Base-by-base conservation (phyloP, 2,329 filamentous ascomycete species). In the Xylariomycetidae sp. region DNA sequence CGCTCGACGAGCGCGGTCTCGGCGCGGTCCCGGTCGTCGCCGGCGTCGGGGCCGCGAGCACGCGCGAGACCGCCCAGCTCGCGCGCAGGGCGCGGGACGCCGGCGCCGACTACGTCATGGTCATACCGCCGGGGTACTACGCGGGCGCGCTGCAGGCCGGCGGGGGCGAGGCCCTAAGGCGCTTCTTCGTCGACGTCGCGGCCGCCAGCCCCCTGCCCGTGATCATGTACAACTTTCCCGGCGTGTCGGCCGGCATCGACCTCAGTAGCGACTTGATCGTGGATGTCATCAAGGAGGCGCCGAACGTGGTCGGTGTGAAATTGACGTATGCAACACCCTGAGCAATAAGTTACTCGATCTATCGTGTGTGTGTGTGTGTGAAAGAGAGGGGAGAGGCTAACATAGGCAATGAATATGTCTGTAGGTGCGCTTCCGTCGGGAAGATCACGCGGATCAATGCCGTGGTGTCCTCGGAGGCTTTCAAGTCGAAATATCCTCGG, bases 41-140 rank as follows among this genome's bases (percentile, higher is more conserved):
- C 11, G 38, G 38, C 10, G 31, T 27, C 12, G 38, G 34, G 19
- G 35, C 32, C 3, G 34, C 17, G 3, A 37, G 34, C 16, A 37
- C 38, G 3, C 29, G 38, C 6, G 38, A 41, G 31, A 41, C 38
- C 8, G 33, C 38, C 12, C 29, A 75, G 30, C 66, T 84, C 11
- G 82, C 77, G 56, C 62, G 66, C 25, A 79, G 85, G 43, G 80
- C 82, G 4, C 69, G 70, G n/a, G 63, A 64, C 7, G 69, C 77
- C 5, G 82, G 83, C 22, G 82, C 76, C 36, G 76, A 81, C 49
- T 80, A 80, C 43, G 79, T 74, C 3, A 65, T 87, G 31, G 68
- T 86, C 0, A 67, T 86, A 2, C 80, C 81, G 3, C 82, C 82
- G 3, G 73, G 72, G 17, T 87, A 85, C 61, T 87, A 83, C 59